Evolutionary conservation across 176 grass and related monocot genomes (phyloP).

Genomic region (Ananas comosus): DNA sequence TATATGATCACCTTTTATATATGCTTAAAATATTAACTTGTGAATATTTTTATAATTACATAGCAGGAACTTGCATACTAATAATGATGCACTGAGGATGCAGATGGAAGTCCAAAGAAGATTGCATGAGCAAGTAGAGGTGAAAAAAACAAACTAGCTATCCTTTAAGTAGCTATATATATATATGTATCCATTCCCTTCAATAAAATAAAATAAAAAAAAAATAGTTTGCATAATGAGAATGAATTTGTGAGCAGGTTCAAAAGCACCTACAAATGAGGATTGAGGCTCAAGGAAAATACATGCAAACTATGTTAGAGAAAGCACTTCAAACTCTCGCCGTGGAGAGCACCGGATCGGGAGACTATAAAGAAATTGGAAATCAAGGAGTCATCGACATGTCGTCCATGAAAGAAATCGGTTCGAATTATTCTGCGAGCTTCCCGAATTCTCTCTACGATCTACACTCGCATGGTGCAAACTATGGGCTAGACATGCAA

Average conservation of each 20-base stretch:
- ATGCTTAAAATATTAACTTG: not conserved
- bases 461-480: conserved; percentile 58
- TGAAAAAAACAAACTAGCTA: conserved; percentile 29
- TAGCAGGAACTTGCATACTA: conserved; percentile 69
- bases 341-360: conserved; percentile 36
- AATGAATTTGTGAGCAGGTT: conserved; percentile 36
- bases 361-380: conserved; percentile 49
- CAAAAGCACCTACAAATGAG: conserved; percentile 95
- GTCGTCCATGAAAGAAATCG: conserved; percentile 45
- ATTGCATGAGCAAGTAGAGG: conserved; percentile 90
- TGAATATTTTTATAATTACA: conserved; percentile 22
- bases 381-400: conserved; percentile 51
- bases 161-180: conserved; percentile 30
- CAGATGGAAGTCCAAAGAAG: conserved; percentile 94
- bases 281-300: conserved; percentile 94
- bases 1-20: no score
- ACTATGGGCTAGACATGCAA: conserved; percentile 68
- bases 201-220: not conserved
- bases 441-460: conserved; percentile 65
- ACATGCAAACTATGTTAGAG: conserved; percentile 97
- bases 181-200: conserved; percentile 1
- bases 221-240: conserved; percentile 8
- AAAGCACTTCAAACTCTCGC: conserved; percentile 72
- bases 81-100: conserved; percentile 67
- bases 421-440: conserved; percentile 32